phyloP scores from a whole-genome alignment of 192 early-diverging fungal species.

The Thoreauomyces humboldtii region DNA sequence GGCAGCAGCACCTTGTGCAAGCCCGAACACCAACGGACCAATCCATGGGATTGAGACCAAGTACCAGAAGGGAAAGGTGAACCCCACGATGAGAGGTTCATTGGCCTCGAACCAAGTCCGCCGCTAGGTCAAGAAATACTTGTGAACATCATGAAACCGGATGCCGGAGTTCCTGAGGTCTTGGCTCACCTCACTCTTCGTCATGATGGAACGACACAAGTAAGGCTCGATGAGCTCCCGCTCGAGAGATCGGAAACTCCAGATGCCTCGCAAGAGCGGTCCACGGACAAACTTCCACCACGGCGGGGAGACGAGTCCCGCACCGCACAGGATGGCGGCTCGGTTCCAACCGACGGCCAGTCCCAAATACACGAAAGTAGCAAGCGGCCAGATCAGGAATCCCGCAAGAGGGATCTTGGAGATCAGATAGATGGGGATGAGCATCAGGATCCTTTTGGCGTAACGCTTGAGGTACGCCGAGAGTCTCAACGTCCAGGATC shows the following conservation, averaged over 20 bases:
- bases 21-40: constrained; percentile 37
- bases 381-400: constrained; percentile 28
- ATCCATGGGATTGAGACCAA: constrained; percentile 29
- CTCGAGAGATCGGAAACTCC: constrained; percentile 32
- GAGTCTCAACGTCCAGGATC: constrained; percentile 2
- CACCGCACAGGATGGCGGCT: constrained; percentile 16
- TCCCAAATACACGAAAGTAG: constrained; percentile 36
- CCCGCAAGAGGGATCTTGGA: constrained; percentile 30
- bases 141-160: too few species aligned
- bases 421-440: constrained; percentile 17
- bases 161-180: too few species aligned
- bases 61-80: constrained; percentile 34
- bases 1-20: constrained; percentile 30
- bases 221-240: constrained; percentile 47
- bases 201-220: constrained; percentile 33
- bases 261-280: constrained; percentile 21
- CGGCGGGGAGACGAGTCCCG: constrained; percentile 25
- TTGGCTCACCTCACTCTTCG: constrained; percentile 2
- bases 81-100: constrained; percentile 36
- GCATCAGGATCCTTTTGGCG: constrained; percentile 18
- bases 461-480: constrained; percentile 32
- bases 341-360: constrained; percentile 20
- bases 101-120: constrained; percentile 29
- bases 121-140: constrained; percentile 26
- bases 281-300: constrained; percentile 36